These are phyloP conservation scores for Acer campestre DNA, from an alignment of 345 rosid species.

Conservation along the genomic window DNA sequence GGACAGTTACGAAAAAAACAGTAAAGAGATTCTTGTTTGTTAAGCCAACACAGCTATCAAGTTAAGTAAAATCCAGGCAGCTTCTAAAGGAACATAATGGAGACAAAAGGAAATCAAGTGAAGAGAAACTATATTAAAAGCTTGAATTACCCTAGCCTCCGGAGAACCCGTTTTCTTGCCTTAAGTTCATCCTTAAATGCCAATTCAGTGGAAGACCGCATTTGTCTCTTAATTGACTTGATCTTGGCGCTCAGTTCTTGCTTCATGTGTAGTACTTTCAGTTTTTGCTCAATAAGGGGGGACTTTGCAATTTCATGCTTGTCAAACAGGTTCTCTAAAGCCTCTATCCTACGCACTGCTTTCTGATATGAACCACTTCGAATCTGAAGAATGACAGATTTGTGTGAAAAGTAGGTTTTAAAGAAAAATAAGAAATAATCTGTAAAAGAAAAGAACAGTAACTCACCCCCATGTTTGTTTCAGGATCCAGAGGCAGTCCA, in stretches of 20 bases:
- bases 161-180: slow-evolving; percentile 92
- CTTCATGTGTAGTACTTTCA: slow-evolving; percentile 74
- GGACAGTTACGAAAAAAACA: neutral
- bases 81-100: neutral
- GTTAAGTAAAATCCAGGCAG: neutral
- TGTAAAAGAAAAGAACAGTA: neutral
- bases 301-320: slow-evolving; percentile 91
- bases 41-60: neutral
- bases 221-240: slow-evolving; percentile 71
- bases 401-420: neutral
- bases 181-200: slow-evolving; percentile 98
- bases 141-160: slow-evolving; percentile 81
- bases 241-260: slow-evolving; percentile 78
- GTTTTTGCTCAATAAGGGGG: slow-evolving; percentile 78
- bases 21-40: neutral
- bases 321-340: slow-evolving; percentile 78
- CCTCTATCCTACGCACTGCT: slow-evolving; percentile 78
- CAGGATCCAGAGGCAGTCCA: slow-evolving; percentile 86
- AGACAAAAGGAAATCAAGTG: neutral
- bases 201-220: slow-evolving; percentile 74
- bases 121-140: neutral
- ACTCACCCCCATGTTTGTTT: slow-evolving; percentile 82
- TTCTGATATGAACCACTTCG: slow-evolving; percentile 76
- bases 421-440: slow-evolving; percentile 10
- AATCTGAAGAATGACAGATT: slow-evolving; percentile 51